Percentiles rank a stretch among this genome's conserved stretches.
Conservation (phyloP, 139 green algal species). For the Chlorella sp. region DNA sequence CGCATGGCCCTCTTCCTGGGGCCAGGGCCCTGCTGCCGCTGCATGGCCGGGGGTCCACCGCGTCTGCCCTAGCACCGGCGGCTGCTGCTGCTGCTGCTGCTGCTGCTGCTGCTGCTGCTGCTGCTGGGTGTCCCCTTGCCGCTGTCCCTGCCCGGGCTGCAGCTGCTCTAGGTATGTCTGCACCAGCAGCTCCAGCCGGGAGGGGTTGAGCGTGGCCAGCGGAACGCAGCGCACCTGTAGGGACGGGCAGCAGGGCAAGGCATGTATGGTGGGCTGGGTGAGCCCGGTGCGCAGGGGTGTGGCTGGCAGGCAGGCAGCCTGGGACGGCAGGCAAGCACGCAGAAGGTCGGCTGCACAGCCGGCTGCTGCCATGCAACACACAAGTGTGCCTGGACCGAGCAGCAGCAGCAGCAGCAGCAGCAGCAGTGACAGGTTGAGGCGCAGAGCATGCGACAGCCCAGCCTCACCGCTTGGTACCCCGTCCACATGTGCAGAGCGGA, state of each 20-base stretch:
- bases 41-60: neutral
- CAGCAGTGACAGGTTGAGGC: neutral
- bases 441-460: neutral
- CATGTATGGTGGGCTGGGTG: too few species aligned
- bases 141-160: neutral
- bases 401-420: neutral
- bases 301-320: neutral
- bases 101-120: neutral
- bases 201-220: constrained; percentile 73
- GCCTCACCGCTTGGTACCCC: constrained; percentile 13
- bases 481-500: constrained; percentile 45
- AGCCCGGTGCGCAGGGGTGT: neutral
- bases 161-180: neutral
- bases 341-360: neutral
- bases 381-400: too few species aligned
- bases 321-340: neutral
- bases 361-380: too few species aligned
- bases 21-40: neutral
- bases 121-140: neutral
- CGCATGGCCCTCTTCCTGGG: neutral
- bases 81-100: neutral
- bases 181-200: constrained; percentile 62
- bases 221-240: constrained; percentile 54
- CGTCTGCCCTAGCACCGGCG: constrained; percentile 12
- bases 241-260: neutral